phyloP scores from a whole-genome alignment of 1,284 basidiomycete genomes.

The Fistulinella cinereoalba region DNA sequence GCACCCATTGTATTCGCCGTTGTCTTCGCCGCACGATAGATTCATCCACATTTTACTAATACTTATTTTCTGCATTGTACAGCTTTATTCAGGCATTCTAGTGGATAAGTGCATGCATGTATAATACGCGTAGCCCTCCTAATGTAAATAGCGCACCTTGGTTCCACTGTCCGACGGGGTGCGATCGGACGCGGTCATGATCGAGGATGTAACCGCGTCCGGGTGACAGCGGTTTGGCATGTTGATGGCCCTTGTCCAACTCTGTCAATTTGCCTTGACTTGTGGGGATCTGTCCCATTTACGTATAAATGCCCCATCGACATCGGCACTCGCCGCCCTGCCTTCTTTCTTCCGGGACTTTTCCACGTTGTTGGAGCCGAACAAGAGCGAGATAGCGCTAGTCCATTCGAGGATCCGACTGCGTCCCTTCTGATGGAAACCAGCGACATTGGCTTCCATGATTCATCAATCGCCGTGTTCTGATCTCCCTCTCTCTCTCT shows the following conservation, averaged over 20 bases:
- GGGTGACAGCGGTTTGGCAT: constrained; percentile 19
- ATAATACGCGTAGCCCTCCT: constrained; percentile 31
- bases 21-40: constrained; percentile 24
- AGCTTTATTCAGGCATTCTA: constrained; percentile 35
- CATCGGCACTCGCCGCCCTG: not conserved
- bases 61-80: constrained; percentile 35
- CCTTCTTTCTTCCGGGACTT: too few species aligned
- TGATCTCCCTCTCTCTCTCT: too few species aligned
- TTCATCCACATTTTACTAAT: constrained; percentile 33
- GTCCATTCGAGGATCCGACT: constrained; percentile 25
- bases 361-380: constrained; percentile 2
- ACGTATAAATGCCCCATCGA: constrained; percentile 18
- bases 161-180: constrained; percentile 5
- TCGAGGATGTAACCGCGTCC: constrained; percentile 13
- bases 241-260: constrained; percentile 29
- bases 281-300: constrained; percentile 27
- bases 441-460: constrained; percentile 9
- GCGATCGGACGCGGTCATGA: constrained; percentile 10
- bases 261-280: constrained; percentile 26
- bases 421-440: constrained; percentile 34
- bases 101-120: constrained; percentile 40
- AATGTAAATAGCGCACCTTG: constrained; percentile 32
- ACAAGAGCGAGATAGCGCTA: constrained; percentile 10
- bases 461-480: constrained; percentile 13
- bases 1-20: constrained; percentile 19